phyloP scores from a whole-genome alignment of 2,329 filamentous ascomycete species.

The Pseudocercospora cruenta region DNA sequence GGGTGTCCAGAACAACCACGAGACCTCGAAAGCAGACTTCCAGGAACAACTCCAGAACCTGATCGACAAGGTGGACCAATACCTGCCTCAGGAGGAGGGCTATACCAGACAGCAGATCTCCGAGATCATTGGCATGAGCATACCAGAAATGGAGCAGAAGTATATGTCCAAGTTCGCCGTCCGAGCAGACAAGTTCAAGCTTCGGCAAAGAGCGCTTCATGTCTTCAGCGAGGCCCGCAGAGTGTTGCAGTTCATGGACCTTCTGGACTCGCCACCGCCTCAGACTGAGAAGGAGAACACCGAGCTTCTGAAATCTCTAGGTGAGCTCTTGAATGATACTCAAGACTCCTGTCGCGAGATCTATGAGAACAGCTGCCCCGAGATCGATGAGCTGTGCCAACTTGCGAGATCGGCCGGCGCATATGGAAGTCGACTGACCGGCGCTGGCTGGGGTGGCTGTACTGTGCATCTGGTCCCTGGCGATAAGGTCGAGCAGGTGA shows the following conservation, averaged over 20 bases:
- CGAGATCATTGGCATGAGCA: conserved; percentile 67
- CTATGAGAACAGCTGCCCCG: conserved; percentile 90
- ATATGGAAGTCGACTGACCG: conserved; percentile 84
- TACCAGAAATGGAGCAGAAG: conserved; percentile 71
- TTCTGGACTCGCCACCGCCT: conserved; percentile 60
- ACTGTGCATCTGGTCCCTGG: conserved; percentile 89
- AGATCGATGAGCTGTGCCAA: conserved; percentile 85
- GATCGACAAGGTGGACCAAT: conserved; percentile 68
- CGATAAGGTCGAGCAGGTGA: conserved; percentile 77
- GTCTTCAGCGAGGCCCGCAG: conserved; percentile 88
- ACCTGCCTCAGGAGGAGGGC: conserved; percentile 76
- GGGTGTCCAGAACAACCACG: conserved; percentile 52
- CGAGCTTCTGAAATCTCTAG: conserved; percentile 73
- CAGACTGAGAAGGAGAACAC: conserved; percentile 58
- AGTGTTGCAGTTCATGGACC: conserved; percentile 78
- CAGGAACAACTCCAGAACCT: conserved; percentile 72
- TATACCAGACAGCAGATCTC: conserved; percentile 90
- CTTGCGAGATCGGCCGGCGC: conserved; percentile 78
- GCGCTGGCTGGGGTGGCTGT: conserved; percentile 96
- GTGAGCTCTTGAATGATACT: conserved; percentile 83
- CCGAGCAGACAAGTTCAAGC: conserved; percentile 81
- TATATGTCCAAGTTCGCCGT: conserved; percentile 91
- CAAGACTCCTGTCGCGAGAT: conserved; percentile 83
- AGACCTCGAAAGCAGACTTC: conserved; percentile 50
- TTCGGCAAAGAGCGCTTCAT: conserved; percentile 85